Conservation (phyloP, 2,329 filamentous ascomycete genomes). For the Verticillium nubilum region DNA sequence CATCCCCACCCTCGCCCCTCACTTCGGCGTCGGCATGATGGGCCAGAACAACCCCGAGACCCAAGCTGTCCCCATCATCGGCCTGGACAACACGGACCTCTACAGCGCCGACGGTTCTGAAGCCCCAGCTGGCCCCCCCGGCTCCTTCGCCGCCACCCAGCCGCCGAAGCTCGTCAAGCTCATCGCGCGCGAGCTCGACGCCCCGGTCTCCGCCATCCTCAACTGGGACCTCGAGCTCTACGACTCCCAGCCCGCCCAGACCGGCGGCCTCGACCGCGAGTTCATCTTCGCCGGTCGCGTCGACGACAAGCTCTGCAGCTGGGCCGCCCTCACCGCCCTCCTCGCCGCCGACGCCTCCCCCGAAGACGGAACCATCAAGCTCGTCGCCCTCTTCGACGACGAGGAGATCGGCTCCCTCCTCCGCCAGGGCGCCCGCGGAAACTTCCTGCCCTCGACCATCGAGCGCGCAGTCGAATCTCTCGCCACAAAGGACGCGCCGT, state of each 20-base stretch:
- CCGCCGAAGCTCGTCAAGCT: conserved; percentile 79
- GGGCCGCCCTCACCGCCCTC: conserved; percentile 80
- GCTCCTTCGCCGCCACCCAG: conserved; percentile 78
- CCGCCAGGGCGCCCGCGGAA: conserved; percentile 82
- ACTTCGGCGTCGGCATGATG: conserved; percentile 76
- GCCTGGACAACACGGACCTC: conserved; percentile 68
- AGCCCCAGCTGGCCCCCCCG: conserved; percentile 40
- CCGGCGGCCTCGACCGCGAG: conserved; percentile 82
- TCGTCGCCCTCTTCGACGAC: conserved; percentile 93
- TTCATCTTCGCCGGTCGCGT: conserved; percentile 94
- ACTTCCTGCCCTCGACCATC: conserved; percentile 77
- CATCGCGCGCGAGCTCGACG: conserved; percentile 71
- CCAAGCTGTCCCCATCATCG: conserved; percentile 89
- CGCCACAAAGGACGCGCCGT: conserved; percentile 39
- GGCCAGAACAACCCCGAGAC: conserved; percentile 77
- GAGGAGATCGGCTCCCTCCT: conserved; percentile 92
- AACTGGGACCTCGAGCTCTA: conserved; percentile 98
- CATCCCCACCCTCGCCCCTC: conserved; percentile 86
- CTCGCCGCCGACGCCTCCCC: conserved; percentile 58
- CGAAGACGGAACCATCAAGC: conserved; percentile 67
- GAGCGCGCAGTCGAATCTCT: conserved; percentile 73
- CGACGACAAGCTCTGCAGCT: conserved; percentile 96
- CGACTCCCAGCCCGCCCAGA: conserved; percentile 78
- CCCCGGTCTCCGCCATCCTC: conserved; percentile 68
- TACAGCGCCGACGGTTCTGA: conserved; percentile 20